phyloP scores from a whole-genome alignment of 2,329 filamentous ascomycete genomes.

The Alternaria sp. region DNA sequence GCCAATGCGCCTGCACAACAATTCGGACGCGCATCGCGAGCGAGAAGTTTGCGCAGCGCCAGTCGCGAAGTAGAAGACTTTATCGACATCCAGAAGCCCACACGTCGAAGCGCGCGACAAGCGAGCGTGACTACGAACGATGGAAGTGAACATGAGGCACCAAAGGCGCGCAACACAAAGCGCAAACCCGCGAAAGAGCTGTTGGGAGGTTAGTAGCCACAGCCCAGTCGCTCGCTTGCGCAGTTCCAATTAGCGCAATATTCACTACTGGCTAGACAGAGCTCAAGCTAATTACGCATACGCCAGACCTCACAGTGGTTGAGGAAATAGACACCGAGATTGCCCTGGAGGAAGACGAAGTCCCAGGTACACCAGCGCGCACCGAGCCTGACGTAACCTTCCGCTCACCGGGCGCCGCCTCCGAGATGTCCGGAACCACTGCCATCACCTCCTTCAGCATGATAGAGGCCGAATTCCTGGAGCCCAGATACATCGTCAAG shows the following conservation, averaged over 20 bases:
- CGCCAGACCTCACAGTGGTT: constrained; percentile 44
- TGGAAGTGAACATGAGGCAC: constrained; percentile 27
- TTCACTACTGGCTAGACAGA: background rate
- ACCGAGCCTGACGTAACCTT: constrained; percentile 16
- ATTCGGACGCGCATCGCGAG: constrained; percentile 32
- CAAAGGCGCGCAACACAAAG: constrained; percentile 26
- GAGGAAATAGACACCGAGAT: constrained; percentile 39
- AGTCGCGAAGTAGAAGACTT: constrained; percentile 47
- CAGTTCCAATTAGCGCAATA: background rate
- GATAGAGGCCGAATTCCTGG: constrained; percentile 52
- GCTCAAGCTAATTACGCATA: constrained; percentile 15
- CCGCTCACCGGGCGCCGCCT: constrained; percentile 47
- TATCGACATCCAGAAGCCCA: constrained; percentile 24
- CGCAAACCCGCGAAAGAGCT: constrained; percentile 30
- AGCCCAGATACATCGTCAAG: constrained; percentile 51
- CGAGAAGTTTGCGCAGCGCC: constrained; percentile 47
- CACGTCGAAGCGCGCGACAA: constrained; percentile 37
- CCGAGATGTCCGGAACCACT: constrained; percentile 56
- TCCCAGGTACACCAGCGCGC: constrained; percentile 32
- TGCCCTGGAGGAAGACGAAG: constrained; percentile 20
- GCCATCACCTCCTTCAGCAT: constrained; percentile 55
- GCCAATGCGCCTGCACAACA: constrained; percentile 25
- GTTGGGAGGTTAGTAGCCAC: constrained; percentile 37
- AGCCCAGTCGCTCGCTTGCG: background rate
- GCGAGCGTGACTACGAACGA: constrained; percentile 37